Conservation (phyloP, 176 grass and related monocot species). For the Carex littledalei region DNA sequence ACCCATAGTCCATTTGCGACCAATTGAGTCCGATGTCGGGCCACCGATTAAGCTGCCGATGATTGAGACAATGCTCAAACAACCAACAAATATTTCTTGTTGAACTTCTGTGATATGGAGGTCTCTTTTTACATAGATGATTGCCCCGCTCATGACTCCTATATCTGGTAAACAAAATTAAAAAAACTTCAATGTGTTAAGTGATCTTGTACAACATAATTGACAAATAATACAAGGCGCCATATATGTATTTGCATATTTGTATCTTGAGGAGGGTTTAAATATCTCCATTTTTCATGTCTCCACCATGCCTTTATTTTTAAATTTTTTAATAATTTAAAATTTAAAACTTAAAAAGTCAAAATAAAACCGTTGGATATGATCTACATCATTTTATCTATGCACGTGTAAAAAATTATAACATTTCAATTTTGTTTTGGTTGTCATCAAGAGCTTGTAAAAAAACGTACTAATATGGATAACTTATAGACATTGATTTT, state of each 20-base stretch:
- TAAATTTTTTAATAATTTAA: no score
- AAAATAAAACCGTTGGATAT: no score
- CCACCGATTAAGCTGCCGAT: slow-evolving; percentile 68
- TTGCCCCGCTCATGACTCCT: slow-evolving; percentile 71
- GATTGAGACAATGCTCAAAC: slow-evolving; percentile 68
- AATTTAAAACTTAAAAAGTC: no score
- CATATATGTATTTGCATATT: background rate
- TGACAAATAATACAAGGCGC: background rate
- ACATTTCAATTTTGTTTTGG: no score
- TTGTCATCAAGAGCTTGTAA: no score
- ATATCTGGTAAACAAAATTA: slow-evolving; percentile 44
- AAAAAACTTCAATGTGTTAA: background rate
- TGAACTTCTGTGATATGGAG: slow-evolving; percentile 69
- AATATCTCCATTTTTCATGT: no score
- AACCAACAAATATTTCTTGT: slow-evolving; percentile 69
- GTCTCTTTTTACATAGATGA: slow-evolving; percentile 70
- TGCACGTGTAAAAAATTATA: no score
- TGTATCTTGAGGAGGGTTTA: no score
- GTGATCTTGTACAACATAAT: background rate
- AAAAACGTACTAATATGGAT: no score
- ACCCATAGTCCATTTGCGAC: slow-evolving; percentile 80
- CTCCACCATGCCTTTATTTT: no score
- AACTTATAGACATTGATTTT: no score
- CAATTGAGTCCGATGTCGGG: slow-evolving; percentile 65
- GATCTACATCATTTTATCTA: no score